Evolutionary conservation across 495 filamentous ascomycete species (phyloP), one percentile per base, ranked within the genome.

Genomic region (Trichoderma orchidacearum): DNA sequence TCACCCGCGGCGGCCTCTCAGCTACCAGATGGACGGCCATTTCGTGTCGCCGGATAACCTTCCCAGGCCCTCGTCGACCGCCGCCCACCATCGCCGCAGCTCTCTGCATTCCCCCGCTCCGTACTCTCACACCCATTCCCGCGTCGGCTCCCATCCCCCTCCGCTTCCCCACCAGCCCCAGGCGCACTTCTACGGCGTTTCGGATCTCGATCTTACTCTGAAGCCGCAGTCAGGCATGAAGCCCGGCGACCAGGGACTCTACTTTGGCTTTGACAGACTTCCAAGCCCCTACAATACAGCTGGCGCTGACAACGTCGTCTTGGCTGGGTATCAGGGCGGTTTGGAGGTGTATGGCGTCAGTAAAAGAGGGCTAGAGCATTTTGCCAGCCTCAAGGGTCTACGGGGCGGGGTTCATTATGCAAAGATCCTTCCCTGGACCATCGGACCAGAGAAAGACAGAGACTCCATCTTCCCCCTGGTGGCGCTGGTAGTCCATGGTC

Each of bases 121-220:
- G 53, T 48, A 48, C 38, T 23, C 38, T 23, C 74, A 72, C 54
- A 67, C 72, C 11, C 65, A 72, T 12, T 68, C 67, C 7, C 69
- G 74, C 30, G 65, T 70, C 41, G 66, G 64, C 15, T 70, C 72
- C 17, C 76, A 83, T 55, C 29, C 52, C n/a, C 83, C 83, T n/a
- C 87, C 89, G 30, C 80, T 85, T 18, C 89, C 89, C 6, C 89
- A 94, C 69, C 79, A 89, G 54, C 83, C 85, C 0, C 90, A 94
- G 68, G 73, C 88, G 8, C 85, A 90, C 59, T 80, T 79, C 60
- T 80, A 76, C 61, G 81, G 80, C 29, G 83, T 82, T 53, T 77
- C 81, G 58, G 81, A 86, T 60, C 79, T 90, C 62, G 78, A 90
- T 62, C 75, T 86, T 61, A 77, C 85, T 62, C 72, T 83, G 67